A percentile compares a stretch with the other conserved stretches of the same genome.
Conservation (phyloP, 2,329 filamentous ascomycete genomes). For the Rutstroemia sp. region DNA sequence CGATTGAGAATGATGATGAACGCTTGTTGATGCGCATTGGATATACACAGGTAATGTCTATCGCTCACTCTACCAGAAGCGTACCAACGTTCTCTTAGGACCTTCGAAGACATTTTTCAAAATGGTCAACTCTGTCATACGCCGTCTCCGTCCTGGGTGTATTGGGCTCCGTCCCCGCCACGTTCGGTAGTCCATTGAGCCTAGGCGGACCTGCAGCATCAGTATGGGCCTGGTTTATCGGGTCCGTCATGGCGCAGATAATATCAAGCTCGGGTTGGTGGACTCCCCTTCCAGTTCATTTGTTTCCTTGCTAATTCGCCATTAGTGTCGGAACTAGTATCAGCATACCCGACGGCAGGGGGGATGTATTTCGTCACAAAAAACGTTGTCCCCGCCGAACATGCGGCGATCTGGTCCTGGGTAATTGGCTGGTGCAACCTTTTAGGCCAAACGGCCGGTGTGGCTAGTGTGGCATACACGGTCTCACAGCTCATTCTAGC, state of each 20-base stretch:
- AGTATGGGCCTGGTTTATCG: slow-evolving; percentile 59
- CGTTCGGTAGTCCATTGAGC: slow-evolving; percentile 49
- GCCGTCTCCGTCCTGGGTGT: slow-evolving; percentile 59
- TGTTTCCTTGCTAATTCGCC: not conserved
- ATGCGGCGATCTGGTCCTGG: slow-evolving; percentile 58
- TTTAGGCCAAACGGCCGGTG: slow-evolving; percentile 55
- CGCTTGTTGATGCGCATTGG: slow-evolving; percentile 52
- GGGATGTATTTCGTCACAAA: slow-evolving; percentile 65
- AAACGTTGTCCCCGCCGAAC: slow-evolving; percentile 52
- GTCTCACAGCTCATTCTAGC: slow-evolving; percentile 58
- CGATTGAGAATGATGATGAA: slow-evolving; percentile 52
- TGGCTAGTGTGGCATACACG: slow-evolving; percentile 55
- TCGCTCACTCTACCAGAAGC: not conserved
- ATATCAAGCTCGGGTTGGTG: slow-evolving; percentile 49
- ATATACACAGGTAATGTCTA: slow-evolving; percentile 49
- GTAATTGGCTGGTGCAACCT: slow-evolving; percentile 62
- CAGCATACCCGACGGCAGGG: slow-evolving; percentile 58
- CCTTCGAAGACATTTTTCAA: slow-evolving; percentile 54
- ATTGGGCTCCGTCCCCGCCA: slow-evolving; percentile 57
- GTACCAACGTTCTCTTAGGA: slow-evolving; percentile 37
- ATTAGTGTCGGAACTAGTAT: slow-evolving; percentile 55
- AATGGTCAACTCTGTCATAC: slow-evolving; percentile 60
- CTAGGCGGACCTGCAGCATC: slow-evolving; percentile 56
- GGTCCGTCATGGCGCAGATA: slow-evolving; percentile 55
- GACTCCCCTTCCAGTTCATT: not conserved